Conservation (phyloP, 768 basidiomycete genomes). For the Russula emetica region DNA sequence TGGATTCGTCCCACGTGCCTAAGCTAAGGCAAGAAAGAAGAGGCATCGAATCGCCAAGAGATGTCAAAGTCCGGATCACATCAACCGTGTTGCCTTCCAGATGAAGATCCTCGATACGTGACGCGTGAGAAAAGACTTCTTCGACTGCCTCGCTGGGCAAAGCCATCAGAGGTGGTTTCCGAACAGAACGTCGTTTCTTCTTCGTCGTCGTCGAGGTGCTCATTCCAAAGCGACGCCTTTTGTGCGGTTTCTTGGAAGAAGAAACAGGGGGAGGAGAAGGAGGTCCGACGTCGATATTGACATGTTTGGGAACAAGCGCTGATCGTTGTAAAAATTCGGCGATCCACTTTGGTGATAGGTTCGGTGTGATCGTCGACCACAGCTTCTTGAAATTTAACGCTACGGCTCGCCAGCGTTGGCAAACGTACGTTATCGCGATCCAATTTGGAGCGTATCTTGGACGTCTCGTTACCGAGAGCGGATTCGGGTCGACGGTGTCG, state of each 20-base stretch:
- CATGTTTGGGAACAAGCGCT: background rate
- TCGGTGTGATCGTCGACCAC: slow-evolving; percentile 5
- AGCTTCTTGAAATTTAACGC: slow-evolving; percentile 7
- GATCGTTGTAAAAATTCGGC: slow-evolving; percentile 3
- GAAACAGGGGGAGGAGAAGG: background rate
- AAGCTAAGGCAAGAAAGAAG: slow-evolving; percentile 1
- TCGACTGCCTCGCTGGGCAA: background rate
- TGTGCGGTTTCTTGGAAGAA: background rate
- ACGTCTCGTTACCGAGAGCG: no score
- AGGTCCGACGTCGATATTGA: slow-evolving; percentile 5
- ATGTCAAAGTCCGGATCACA: background rate
- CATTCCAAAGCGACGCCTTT: background rate
- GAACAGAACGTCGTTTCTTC: background rate
- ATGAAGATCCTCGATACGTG: background rate
- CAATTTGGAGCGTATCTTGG: slow-evolving; percentile 3
- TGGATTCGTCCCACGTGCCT: background rate
- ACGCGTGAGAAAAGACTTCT: background rate
- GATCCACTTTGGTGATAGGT: slow-evolving; percentile 10
- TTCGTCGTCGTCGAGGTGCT: background rate
- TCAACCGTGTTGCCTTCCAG: slow-evolving; percentile 5
- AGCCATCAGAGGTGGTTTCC: background rate
- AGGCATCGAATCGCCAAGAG: background rate
- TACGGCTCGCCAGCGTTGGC: slow-evolving; percentile 1
- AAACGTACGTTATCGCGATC: slow-evolving; percentile 10
- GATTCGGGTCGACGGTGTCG: background rate